A percentile compares a stretch with the other conserved stretches of the same genome.
Evolutionary conservation across 2,329 filamentous ascomycete species (phyloP).

Genomic region (Beauveria caledonica): DNA sequence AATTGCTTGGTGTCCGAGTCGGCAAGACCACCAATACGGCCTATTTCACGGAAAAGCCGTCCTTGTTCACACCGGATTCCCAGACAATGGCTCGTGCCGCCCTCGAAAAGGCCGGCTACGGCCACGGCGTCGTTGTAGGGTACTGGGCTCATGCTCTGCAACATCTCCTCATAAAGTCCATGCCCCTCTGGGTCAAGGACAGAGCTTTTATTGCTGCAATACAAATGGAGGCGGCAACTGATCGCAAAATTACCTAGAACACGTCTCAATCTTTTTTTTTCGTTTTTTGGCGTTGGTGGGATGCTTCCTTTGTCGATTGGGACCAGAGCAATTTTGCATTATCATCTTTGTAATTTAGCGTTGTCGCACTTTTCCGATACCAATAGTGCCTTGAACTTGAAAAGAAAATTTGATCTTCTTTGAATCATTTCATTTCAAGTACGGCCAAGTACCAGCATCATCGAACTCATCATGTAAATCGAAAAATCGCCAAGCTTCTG

Average conservation of each 20-base stretch:
- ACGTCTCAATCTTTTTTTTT: neutral
- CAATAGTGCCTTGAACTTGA: neutral
- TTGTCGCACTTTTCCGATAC: slow-evolving; percentile 5
- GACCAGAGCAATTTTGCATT: neutral
- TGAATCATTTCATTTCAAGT: neutral
- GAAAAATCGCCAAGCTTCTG: neutral
- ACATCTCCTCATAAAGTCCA: neutral
- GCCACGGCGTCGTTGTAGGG: slow-evolving; percentile 13
- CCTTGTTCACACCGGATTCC: slow-evolving; percentile 14
- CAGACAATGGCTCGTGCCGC: slow-evolving; percentile 15
- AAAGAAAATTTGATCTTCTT: neutral
- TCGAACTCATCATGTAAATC: neutral
- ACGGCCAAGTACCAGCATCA: neutral
- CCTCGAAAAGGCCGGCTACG: slow-evolving; percentile 14
- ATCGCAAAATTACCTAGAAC: neutral
- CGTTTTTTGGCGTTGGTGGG: neutral
- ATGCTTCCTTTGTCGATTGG: neutral
- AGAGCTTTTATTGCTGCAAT: slow-evolving; percentile 8
- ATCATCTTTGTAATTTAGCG: neutral
- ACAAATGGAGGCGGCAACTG: neutral
- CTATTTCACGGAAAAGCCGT: slow-evolving; percentile 12
- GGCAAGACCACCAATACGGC: slow-evolving; percentile 16
- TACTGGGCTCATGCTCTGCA: slow-evolving; percentile 17
- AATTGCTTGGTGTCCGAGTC: slow-evolving; percentile 14
- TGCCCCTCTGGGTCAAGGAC: slow-evolving; percentile 11